A percentile compares a stretch with the other conserved stretches of the same genome.
Conservation (phyloP, 768 basidiomycete genomes). For the Pholiota molesta region DNA sequence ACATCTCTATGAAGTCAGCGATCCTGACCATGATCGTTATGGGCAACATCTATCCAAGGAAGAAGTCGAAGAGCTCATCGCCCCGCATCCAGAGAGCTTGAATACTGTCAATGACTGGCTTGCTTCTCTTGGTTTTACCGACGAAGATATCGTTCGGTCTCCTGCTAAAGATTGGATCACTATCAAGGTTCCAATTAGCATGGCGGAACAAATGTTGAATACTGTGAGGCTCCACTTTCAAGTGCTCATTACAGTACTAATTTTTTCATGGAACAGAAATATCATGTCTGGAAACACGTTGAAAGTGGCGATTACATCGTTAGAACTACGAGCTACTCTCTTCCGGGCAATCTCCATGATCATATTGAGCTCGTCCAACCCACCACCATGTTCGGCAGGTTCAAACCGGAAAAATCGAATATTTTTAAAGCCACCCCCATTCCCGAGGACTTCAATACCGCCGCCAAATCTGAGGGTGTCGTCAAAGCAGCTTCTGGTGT, state of each 20-base stretch:
- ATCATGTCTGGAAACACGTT: slow-evolving; percentile 54
- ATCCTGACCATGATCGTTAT: slow-evolving; percentile 53
- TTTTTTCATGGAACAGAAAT: slow-evolving; percentile 40
- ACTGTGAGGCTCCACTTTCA: slow-evolving; percentile 36
- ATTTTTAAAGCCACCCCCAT: slow-evolving; percentile 31
- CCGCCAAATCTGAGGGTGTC: slow-evolving; percentile 24
- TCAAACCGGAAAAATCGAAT: slow-evolving; percentile 46
- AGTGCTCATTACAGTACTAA: background rate
- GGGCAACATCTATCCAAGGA: slow-evolving; percentile 64
- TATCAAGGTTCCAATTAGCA: slow-evolving; percentile 54
- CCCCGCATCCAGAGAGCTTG: slow-evolving; percentile 59
- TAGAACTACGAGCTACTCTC: slow-evolving; percentile 66
- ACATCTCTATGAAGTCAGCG: slow-evolving; percentile 57
- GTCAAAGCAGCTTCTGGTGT: slow-evolving; percentile 32
- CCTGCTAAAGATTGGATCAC: slow-evolving; percentile 71
- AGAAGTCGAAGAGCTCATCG: slow-evolving; percentile 64
- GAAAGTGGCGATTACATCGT: slow-evolving; percentile 52
- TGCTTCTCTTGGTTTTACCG: slow-evolving; percentile 50
- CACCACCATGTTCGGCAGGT: slow-evolving; percentile 67
- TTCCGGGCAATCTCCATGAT: slow-evolving; percentile 56
- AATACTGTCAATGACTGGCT: slow-evolving; percentile 65
- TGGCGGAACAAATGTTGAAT: slow-evolving; percentile 70
- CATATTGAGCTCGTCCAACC: slow-evolving; percentile 72
- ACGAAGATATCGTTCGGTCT: slow-evolving; percentile 50
- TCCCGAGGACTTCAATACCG: slow-evolving; percentile 16